A percentile compares a stretch with the other conserved stretches of the same genome.
These are phyloP conservation scores for Dichotomocladium elegans DNA, from an alignment of 371 early-diverging fungal species.

Conservation along the genomic window DNA sequence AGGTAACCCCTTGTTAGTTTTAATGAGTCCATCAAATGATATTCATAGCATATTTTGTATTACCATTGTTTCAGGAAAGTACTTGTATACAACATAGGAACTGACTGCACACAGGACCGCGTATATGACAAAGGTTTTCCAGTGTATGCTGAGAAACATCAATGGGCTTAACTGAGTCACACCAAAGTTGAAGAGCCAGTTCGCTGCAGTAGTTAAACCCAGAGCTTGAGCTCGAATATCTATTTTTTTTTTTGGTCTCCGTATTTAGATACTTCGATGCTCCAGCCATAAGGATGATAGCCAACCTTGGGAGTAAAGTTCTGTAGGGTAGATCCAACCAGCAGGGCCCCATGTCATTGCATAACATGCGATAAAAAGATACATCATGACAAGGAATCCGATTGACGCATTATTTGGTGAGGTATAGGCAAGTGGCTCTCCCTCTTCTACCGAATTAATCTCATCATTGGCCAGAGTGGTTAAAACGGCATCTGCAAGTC, in stretches of 20 bases:
- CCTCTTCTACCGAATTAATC: background rate
- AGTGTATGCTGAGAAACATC: slow-evolving; percentile 58
- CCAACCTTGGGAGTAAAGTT: slow-evolving; percentile 72
- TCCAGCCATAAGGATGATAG: background rate
- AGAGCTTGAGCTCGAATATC: slow-evolving; percentile 80
- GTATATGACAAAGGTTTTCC: slow-evolving; percentile 65
- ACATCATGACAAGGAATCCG: slow-evolving; percentile 63
- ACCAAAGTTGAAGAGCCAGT: slow-evolving; percentile 83
- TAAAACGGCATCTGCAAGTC: slow-evolving; percentile 22
- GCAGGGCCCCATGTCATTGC: slow-evolving; percentile 90
- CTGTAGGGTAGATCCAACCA: slow-evolving; percentile 92
- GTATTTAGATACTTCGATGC: background rate
- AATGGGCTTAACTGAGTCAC: slow-evolving; percentile 63
- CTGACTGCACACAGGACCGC: slow-evolving; percentile 56
- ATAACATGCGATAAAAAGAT: slow-evolving; percentile 71
- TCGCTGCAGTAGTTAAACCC: slow-evolving; percentile 82
- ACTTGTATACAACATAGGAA: slow-evolving; percentile 55
- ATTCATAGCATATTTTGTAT: too few species aligned
- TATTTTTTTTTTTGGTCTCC: slow-evolving; percentile 4
- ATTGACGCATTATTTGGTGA: slow-evolving; percentile 38
- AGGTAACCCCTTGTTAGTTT: background rate
- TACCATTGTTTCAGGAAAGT: slow-evolving; percentile 85
- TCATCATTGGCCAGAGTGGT: background rate
- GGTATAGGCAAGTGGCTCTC: slow-evolving; percentile 23
- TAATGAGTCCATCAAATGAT: background rate